Evolutionary conservation across 768 basidiomycete genomes (phyloP).

Genomic region (Psilocybe cubensis): DNA sequence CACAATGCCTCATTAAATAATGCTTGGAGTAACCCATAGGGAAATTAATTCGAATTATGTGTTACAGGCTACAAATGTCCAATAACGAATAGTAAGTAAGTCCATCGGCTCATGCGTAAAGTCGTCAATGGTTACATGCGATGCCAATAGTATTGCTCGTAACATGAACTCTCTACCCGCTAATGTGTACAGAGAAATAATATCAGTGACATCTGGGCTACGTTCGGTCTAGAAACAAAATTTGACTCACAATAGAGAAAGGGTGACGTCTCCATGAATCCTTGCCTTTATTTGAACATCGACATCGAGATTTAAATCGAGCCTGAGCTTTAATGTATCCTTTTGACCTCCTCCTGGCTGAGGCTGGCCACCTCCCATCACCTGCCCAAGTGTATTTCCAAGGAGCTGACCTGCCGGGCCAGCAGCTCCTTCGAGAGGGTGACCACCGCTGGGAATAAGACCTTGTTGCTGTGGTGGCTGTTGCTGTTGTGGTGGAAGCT

Average conservation of each 20-base stretch:
- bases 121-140: too few species aligned
- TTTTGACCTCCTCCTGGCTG: not conserved
- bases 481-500: not conserved
- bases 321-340: not conserved
- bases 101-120: too few species aligned
- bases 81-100: too few species aligned
- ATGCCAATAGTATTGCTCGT: too few species aligned
- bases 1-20: too few species aligned
- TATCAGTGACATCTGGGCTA: not conserved
- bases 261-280: not conserved
- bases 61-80: too few species aligned
- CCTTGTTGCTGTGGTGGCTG: not conserved
- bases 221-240: not conserved
- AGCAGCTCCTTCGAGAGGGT: not conserved
- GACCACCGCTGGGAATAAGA: not conserved
- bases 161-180: too few species aligned
- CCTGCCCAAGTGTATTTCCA: not conserved
- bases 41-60: too few species aligned
- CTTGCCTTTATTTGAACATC: not conserved
- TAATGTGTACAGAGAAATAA: not conserved
- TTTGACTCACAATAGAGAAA: not conserved
- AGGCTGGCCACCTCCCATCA: not conserved
- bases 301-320: not conserved
- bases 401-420: not conserved
- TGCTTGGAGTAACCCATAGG: too few species aligned